Conservation (phyloP, 2,329 filamentous ascomycete species). For the Colletotrichum higginsianum region DNA sequence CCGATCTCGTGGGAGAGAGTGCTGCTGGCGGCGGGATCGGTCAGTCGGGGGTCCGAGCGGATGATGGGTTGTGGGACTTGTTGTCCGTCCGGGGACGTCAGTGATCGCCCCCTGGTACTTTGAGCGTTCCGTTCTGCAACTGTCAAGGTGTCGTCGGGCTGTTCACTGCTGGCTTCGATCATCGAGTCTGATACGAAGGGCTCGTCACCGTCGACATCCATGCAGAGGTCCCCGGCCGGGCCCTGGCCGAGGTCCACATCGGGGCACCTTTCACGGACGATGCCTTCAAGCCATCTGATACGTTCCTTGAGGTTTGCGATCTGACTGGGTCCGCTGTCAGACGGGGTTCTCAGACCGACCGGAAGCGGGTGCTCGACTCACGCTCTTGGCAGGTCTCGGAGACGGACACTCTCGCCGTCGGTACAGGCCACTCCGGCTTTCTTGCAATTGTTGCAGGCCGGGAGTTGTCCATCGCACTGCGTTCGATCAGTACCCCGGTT, state of each 20-base stretch:
- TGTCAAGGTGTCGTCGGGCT: constrained; percentile 37
- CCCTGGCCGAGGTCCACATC: constrained; percentile 56
- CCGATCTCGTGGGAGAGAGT: constrained; percentile 66
- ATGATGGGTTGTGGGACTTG: constrained; percentile 39
- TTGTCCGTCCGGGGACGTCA: constrained; percentile 20
- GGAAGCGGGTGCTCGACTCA: constrained; percentile 43
- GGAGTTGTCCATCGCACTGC: constrained; percentile 61
- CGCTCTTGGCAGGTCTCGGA: constrained; percentile 59
- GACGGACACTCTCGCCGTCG: constrained; percentile 59
- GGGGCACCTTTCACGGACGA: constrained; percentile 58
- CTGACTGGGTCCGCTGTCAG: background rate
- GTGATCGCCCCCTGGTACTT: background rate
- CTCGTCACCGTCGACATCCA: constrained; percentile 27
- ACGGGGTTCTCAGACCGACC: background rate
- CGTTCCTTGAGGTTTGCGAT: constrained; percentile 57
- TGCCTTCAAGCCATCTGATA: constrained; percentile 62
- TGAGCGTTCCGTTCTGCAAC: constrained; percentile 1
- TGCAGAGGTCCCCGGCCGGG: constrained; percentile 11
- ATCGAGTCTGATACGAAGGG: constrained; percentile 31
- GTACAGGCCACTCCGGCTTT: constrained; percentile 59
- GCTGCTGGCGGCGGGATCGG: constrained; percentile 44
- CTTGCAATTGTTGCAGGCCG: constrained; percentile 59
- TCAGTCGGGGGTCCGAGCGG: constrained; percentile 31
- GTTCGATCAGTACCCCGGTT: constrained; percentile 12
- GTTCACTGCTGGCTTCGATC: constrained; percentile 33